A percentile compares a stretch with the other conserved stretches of the same genome.
Conservation (phyloP, 208 protist genomes). For the Tritrichomonas musculus region DNA sequence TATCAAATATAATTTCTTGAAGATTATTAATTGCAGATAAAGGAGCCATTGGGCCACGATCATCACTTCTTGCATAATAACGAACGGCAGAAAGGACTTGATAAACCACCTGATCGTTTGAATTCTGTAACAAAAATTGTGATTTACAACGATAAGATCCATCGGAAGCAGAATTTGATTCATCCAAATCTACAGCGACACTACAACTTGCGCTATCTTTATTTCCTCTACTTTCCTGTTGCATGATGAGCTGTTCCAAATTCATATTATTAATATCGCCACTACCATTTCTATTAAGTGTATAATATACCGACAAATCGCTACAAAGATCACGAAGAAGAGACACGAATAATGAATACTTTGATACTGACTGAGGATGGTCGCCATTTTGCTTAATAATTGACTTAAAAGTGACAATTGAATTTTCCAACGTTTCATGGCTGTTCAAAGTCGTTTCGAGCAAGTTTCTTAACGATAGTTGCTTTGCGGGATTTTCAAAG, state of each 20-base stretch:
- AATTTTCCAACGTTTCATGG: background rate
- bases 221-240: no score
- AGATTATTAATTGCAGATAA: background rate
- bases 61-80: background rate
- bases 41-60: background rate
- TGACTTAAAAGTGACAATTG: background rate
- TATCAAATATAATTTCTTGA: background rate
- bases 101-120: background rate
- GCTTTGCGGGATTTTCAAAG: background rate
- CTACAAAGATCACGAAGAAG: background rate
- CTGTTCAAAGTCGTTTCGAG: background rate
- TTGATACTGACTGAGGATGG: background rate
- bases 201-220: no score
- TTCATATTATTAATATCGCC: no score
- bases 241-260: no score
- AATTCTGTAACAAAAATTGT: no score
- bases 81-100: background rate
- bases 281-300: background rate
- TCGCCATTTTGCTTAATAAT: background rate
- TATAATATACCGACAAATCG: background rate
- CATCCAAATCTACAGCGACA: no score
- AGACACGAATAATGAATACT: background rate
- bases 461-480: background rate
- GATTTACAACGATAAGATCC: no score
- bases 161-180: no score